phyloP scores from a whole-genome alignment of 2,329 filamentous ascomycete genomes.

The Aspergillus arachidicola region DNA sequence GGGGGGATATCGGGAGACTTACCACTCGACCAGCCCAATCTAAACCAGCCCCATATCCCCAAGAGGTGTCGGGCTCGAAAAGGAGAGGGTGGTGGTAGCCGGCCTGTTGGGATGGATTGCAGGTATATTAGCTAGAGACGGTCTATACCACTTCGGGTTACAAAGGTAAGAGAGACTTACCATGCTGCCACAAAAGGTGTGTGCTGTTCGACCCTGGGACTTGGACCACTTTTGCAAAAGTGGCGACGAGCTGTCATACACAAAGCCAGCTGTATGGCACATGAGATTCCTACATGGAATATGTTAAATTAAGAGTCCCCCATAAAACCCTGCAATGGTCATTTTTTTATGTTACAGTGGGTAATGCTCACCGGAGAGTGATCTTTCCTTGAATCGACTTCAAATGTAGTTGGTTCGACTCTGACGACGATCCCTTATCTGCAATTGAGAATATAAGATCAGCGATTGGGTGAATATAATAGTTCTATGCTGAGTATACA shows the following conservation, averaged over 20 bases:
- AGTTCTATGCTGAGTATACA: no score
- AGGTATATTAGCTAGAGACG: no score
- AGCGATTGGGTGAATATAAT: background rate
- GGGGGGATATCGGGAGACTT: background rate
- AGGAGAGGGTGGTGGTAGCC: background rate
- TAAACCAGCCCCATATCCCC: background rate
- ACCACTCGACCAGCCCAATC: background rate
- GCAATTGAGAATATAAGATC: background rate
- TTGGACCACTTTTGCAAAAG: background rate
- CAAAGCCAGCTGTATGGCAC: background rate
- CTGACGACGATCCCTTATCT: background rate
- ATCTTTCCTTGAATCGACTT: background rate
- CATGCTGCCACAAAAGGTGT: background rate
- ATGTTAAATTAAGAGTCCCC: background rate
- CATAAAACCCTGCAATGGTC: background rate
- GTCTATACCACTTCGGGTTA: no score
- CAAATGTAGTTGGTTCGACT: background rate
- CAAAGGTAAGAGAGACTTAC: background rate
- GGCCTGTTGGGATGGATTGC: background rate
- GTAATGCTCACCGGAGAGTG: background rate
- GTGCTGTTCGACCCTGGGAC: background rate
- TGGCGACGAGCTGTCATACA: background rate
- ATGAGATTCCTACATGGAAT: background rate
- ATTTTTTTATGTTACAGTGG: background rate
- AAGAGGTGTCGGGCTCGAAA: background rate